These are phyloP conservation scores for Pleoardoris graminearum DNA, from an alignment of 2,329 filamentous ascomycete species.

Conservation along the genomic window DNA sequence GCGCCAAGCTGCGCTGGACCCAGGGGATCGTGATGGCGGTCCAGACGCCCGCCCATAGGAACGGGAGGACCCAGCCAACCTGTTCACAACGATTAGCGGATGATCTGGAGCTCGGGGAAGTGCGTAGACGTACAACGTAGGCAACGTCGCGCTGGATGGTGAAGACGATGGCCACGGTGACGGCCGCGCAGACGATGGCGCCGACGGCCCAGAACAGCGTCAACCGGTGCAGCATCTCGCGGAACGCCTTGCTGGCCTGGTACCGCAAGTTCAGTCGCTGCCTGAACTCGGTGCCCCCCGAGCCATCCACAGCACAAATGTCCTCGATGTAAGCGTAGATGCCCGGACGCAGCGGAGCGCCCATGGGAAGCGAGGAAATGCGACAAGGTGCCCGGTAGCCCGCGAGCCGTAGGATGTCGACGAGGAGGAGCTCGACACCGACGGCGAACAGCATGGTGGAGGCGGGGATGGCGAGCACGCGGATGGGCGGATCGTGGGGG, in stretches of 20 bases:
- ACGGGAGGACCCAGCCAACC: constrained; percentile 55
- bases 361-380: constrained; percentile 57
- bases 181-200: constrained; percentile 45
- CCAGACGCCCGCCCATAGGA: constrained; percentile 56
- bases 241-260: constrained; percentile 57
- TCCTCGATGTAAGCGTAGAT: constrained; percentile 61
- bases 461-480: constrained; percentile 58
- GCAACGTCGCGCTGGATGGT: constrained; percentile 53
- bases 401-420: constrained; percentile 54
- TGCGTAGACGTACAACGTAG: constrained; percentile 48
- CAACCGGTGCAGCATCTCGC: constrained; percentile 56
- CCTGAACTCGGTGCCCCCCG: constrained; percentile 57
- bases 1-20: constrained; percentile 45
- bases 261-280: constrained; percentile 57
- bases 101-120: neutral
- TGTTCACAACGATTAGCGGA: constrained; percentile 26
- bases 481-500: constrained; percentile 54
- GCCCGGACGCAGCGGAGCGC: constrained; percentile 56
- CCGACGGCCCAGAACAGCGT: constrained; percentile 59
- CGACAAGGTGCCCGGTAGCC: constrained; percentile 53
- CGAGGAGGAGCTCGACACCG: constrained; percentile 54
- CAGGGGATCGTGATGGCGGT: constrained; percentile 51
- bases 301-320: constrained; percentile 57
- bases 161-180: constrained; percentile 52
- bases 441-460: constrained; percentile 58